Conservation (phyloP, 1,284 basidiomycete genomes). For the Volvariella volvacea region DNA sequence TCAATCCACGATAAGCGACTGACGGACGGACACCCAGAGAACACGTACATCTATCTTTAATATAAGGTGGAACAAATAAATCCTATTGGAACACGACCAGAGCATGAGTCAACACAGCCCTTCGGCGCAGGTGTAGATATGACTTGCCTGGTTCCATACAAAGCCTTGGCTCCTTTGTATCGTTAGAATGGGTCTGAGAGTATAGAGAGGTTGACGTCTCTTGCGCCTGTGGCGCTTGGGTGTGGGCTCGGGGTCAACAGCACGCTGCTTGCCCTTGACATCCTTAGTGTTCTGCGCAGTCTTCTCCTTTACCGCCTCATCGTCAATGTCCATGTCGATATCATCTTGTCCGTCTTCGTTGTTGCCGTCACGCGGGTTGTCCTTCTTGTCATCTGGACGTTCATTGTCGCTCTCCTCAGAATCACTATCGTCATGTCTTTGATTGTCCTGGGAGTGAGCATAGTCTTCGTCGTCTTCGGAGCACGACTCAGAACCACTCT, state of each 20-base stretch:
- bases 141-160: slow-evolving; percentile 76
- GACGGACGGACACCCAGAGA: slow-evolving; percentile 9
- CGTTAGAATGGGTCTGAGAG: slow-evolving; percentile 72
- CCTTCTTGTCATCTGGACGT: slow-evolving; percentile 18
- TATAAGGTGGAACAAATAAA: slow-evolving; percentile 77
- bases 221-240: slow-evolving; percentile 30
- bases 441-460: slow-evolving; percentile 13
- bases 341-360: slow-evolving; percentile 34
- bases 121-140: slow-evolving; percentile 1
- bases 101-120: slow-evolving; percentile 6
- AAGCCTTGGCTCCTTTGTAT: slow-evolving; percentile 83
- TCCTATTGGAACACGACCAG: slow-evolving; percentile 49
- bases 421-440: slow-evolving; percentile 25
- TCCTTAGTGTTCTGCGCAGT: slow-evolving; percentile 32
- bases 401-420: slow-evolving; percentile 25
- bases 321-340: slow-evolving; percentile 61
- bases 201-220: slow-evolving; percentile 47
- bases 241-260: slow-evolving; percentile 53
- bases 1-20: slow-evolving; percentile 3
- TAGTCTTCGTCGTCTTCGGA: slow-evolving; percentile 71
- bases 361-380: slow-evolving; percentile 18
- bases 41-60: slow-evolving; percentile 78
- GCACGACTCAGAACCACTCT: slow-evolving; percentile 49
- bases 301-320: slow-evolving; percentile 36
- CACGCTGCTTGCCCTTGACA: slow-evolving; percentile 73